A percentile compares a stretch with the other conserved stretches of the same genome.
Evolutionary conservation across 2,329 filamentous ascomycete species (phyloP).

Genomic region (Dothideomycetes sp.): DNA sequence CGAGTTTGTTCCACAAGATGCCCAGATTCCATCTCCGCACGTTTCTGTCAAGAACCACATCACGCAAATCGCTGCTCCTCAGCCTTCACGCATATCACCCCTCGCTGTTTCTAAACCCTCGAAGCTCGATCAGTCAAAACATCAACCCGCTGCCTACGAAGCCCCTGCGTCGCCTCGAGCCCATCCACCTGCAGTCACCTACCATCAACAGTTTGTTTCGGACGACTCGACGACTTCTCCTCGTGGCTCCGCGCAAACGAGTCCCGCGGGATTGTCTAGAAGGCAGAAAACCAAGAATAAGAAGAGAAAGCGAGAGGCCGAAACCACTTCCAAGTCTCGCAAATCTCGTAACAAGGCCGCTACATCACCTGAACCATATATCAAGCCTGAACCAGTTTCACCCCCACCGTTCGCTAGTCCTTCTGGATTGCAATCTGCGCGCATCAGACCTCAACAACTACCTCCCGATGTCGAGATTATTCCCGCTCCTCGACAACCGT

Average conservation of each 20-base stretch:
- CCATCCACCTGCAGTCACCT: conserved; percentile 4
- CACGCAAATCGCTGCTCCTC: conserved; percentile 58
- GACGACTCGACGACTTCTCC: conserved; percentile 13
- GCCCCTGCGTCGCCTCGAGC: conserved; percentile 15
- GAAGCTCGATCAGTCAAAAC: conserved; percentile 41
- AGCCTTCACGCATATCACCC: conserved; percentile 60
- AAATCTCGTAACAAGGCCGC: conserved; percentile 28
- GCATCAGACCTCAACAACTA: conserved; percentile 30
- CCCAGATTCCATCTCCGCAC: conserved; percentile 30
- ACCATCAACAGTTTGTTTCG: conserved; percentile 17
- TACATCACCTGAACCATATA: conserved; percentile 37
- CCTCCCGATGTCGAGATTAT: conserved; percentile 31
- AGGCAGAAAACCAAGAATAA: conserved; percentile 10
- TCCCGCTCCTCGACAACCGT: conserved; percentile 37
- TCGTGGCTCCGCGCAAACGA: conserved; percentile 15
- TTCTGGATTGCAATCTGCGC: conserved; percentile 30
- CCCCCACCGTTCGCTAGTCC: conserved; percentile 45
- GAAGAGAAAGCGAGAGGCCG: conserved; percentile 14
- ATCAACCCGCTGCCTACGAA: conserved; percentile 10
- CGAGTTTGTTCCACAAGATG: conserved; percentile 13
- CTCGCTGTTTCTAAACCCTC: conserved; percentile 45
- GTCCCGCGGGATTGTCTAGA: conserved; percentile 18
- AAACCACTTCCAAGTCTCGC: conserved; percentile 20
- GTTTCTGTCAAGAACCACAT: conserved; percentile 60
- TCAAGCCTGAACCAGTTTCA: conserved; percentile 56